These are phyloP conservation scores for Wallacemonas sp. DNA, from an alignment of 208 protist genomes.

Conservation along the genomic window DNA sequence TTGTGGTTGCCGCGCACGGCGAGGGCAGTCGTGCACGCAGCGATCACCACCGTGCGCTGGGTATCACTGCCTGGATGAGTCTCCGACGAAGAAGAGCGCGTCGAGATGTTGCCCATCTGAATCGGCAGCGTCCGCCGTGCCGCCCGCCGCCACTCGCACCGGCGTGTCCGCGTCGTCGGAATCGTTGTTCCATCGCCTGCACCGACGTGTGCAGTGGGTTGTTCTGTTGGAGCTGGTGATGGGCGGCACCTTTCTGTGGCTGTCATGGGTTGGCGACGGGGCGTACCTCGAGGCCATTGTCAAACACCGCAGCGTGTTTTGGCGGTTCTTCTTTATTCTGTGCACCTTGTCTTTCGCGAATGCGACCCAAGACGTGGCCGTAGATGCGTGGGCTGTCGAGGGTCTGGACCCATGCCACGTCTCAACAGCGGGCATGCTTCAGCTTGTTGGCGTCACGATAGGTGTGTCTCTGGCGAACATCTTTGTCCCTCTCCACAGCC, in stretches of 20 bases:
- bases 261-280: constrained; percentile 2
- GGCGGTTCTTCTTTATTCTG: constrained; percentile 22
- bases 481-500: constrained; percentile 15
- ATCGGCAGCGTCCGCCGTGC: background rate
- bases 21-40: background rate
- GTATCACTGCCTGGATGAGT: constrained; percentile 6
- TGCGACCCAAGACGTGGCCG: constrained; percentile 49
- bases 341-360: constrained; percentile 25
- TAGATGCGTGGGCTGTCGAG: constrained; percentile 49
- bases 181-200: constrained; percentile 13
- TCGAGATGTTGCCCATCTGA: background rate
- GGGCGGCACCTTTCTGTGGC: constrained; percentile 8
- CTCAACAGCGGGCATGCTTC: constrained; percentile 13
- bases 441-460: constrained; percentile 18
- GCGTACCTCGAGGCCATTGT: constrained; percentile 14
- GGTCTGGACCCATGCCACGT: constrained; percentile 7
- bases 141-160: background rate
- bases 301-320: constrained; percentile 11
- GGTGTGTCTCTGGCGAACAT: constrained; percentile 19
- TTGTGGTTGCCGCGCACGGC: background rate
- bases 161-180: background rate
- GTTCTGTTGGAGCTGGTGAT: constrained; percentile 17
- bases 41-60: constrained; percentile 1
- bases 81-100: background rate
- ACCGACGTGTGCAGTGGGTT: constrained; percentile 25